Conservation (phyloP, 805 yeast genomes). For the Candida lessepsii region DNA sequence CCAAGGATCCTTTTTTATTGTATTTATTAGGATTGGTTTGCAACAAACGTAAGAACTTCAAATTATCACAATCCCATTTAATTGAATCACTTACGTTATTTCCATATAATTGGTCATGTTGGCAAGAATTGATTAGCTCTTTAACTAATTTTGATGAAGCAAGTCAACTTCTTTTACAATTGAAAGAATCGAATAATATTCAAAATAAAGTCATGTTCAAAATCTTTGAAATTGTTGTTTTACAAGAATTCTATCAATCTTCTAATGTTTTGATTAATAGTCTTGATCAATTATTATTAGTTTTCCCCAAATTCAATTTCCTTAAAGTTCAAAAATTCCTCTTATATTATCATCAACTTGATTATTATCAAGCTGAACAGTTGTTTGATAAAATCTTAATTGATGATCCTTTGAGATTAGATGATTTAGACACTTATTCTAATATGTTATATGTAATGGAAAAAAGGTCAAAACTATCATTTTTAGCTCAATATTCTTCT, state of each 20-base stretch:
- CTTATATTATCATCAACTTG: constrained; percentile 78
- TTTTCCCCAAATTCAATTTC: constrained; percentile 74
- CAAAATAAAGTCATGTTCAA: constrained; percentile 34
- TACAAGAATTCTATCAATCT: constrained; percentile 79
- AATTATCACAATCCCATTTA: constrained; percentile 59
- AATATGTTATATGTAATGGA: constrained; percentile 94
- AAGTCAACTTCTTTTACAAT: constrained; percentile 32
- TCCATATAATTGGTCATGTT: constrained; percentile 92
- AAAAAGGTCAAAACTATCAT: constrained; percentile 78
- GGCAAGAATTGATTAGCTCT: constrained; percentile 75
- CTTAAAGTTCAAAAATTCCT: constrained; percentile 81
- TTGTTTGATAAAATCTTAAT: constrained; percentile 72
- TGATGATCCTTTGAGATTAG: constrained; percentile 81
- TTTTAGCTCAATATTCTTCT: constrained; percentile 80
- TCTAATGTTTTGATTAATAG: constrained; percentile 33
- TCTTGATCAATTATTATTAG: constrained; percentile 44
- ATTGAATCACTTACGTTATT: constrained; percentile 60
- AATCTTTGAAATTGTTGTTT: constrained; percentile 63
- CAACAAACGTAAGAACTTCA: constrained; percentile 58
- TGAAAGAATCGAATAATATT: constrained; percentile 35
- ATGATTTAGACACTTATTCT: constrained; percentile 91
- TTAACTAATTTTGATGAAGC: constrained; percentile 65
- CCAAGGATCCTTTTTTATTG: constrained; percentile 58
- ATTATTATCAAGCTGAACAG: constrained; percentile 75
- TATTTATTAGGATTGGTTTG: constrained; percentile 72